Conservation (phyloP, 768 basidiomycete species). For the Candolleomyces efflorescens region DNA sequence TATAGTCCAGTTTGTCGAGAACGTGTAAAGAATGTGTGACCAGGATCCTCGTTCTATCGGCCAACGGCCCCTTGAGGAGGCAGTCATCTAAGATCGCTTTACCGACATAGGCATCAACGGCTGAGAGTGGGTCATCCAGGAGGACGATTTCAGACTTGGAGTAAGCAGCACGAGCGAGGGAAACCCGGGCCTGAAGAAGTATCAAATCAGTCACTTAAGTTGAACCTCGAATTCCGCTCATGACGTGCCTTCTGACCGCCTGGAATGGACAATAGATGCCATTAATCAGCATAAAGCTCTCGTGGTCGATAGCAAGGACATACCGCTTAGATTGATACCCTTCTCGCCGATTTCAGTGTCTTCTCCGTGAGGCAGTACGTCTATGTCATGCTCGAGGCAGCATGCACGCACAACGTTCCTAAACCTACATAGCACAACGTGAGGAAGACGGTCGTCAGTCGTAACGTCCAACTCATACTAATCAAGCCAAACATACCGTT, state of each 20-base stretch:
- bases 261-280: neutral
- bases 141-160: conserved; percentile 62
- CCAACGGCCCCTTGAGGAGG: conserved; percentile 41
- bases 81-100: conserved; percentile 56
- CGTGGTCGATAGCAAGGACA: neutral
- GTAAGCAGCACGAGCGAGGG: conserved; percentile 67
- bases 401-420: conserved; percentile 57
- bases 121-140: conserved; percentile 71
- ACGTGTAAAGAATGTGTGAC: conserved; percentile 51
- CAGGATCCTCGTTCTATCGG: conserved; percentile 45
- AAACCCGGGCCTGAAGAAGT: conserved; percentile 47
- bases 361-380: conserved; percentile 65
- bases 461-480: no score
- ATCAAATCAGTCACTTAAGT: no score
- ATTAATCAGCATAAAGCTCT: neutral
- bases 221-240: no score
- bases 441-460: no score
- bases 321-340: conserved; percentile 57
- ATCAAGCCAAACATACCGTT: conserved; percentile 31
- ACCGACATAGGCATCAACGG: conserved; percentile 68
- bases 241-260: conserved; percentile 1
- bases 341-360: conserved; percentile 65
- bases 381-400: conserved; percentile 63
- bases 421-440: neutral
- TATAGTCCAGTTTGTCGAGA: conserved; percentile 47